Evolutionary conservation across 768 basidiomycete genomes (phyloP).

Genomic region (Panus rudis): DNA sequence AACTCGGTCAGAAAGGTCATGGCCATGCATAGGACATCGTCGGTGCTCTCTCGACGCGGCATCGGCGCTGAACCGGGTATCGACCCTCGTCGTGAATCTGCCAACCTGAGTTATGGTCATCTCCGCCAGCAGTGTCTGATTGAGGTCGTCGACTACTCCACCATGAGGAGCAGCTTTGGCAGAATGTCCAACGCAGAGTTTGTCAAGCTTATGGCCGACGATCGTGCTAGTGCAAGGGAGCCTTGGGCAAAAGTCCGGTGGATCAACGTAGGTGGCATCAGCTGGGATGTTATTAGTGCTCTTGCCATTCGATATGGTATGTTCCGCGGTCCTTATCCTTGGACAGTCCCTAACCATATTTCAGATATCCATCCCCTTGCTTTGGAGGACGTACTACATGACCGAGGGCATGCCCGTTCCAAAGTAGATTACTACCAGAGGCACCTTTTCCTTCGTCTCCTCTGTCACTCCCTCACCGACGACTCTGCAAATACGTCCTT

Average conservation of each 20-base stretch:
- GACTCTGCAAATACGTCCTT: slow-evolving; percentile 13
- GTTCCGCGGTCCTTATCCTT: slow-evolving; percentile 9
- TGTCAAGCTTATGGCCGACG: slow-evolving; percentile 44
- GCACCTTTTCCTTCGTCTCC: slow-evolving; percentile 64
- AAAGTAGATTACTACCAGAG: slow-evolving; percentile 65
- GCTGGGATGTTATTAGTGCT: slow-evolving; percentile 69
- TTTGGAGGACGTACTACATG: slow-evolving; percentile 62
- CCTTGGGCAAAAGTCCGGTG: slow-evolving; percentile 66
- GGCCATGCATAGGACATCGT: slow-evolving; percentile 48
- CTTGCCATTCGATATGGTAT: slow-evolving; percentile 58
- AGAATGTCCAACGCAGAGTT: slow-evolving; percentile 58
- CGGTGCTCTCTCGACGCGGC: slow-evolving; percentile 26
- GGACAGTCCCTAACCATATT: background rate
- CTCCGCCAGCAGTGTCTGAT: slow-evolving; percentile 58
- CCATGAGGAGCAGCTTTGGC: slow-evolving; percentile 43
- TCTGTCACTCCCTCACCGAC: slow-evolving; percentile 49
- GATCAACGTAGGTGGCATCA: slow-evolving; percentile 64
- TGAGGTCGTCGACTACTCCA: slow-evolving; percentile 61
- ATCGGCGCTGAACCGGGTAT: slow-evolving; percentile 68
- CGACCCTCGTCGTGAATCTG: slow-evolving; percentile 55
- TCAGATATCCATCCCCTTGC: slow-evolving; percentile 65
- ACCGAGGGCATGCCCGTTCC: slow-evolving; percentile 47
- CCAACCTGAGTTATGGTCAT: slow-evolving; percentile 48
- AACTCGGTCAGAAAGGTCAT: slow-evolving; percentile 55
- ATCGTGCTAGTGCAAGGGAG: slow-evolving; percentile 38